Conservation (phyloP, 768 basidiomycete genomes). For the Suillus luteus region DNA sequence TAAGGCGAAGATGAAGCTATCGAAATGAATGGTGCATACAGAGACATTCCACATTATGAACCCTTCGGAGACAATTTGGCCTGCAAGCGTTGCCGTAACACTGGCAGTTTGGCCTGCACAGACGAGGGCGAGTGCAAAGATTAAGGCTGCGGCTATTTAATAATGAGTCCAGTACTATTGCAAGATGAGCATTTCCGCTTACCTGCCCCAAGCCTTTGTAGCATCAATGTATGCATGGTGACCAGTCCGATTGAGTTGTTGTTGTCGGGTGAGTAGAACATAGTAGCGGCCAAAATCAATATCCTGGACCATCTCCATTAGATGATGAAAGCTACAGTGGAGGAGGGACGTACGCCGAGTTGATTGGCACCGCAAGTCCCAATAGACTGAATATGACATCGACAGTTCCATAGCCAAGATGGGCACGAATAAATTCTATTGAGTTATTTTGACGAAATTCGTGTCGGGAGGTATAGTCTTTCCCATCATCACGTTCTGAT, state of each 20-base stretch:
- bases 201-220: slow-evolving; percentile 41
- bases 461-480: slow-evolving; percentile 16
- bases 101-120: slow-evolving; percentile 51
- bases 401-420: slow-evolving; percentile 43
- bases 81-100: slow-evolving; percentile 49
- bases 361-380: slow-evolving; percentile 50
- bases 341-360: slow-evolving; percentile 34
- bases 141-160: slow-evolving; percentile 31
- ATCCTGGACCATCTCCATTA: slow-evolving; percentile 27
- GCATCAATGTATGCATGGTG: slow-evolving; percentile 43
- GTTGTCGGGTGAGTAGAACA: slow-evolving; percentile 10
- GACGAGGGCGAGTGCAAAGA: slow-evolving; percentile 50
- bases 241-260: slow-evolving; percentile 40
- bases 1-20: background rate
- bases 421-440: slow-evolving; percentile 38
- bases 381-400: slow-evolving; percentile 48
- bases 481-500: slow-evolving; percentile 9
- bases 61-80: slow-evolving; percentile 52
- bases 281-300: slow-evolving; percentile 37
- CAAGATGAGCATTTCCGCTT: slow-evolving; percentile 7
- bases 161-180: background rate
- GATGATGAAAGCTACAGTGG: background rate
- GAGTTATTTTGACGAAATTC: slow-evolving; percentile 35
- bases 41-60: slow-evolving; percentile 51
- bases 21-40: slow-evolving; percentile 17